phyloP scores from a whole-genome alignment of 805 yeast species.

The Wickerhamiella sorbophila region DNA sequence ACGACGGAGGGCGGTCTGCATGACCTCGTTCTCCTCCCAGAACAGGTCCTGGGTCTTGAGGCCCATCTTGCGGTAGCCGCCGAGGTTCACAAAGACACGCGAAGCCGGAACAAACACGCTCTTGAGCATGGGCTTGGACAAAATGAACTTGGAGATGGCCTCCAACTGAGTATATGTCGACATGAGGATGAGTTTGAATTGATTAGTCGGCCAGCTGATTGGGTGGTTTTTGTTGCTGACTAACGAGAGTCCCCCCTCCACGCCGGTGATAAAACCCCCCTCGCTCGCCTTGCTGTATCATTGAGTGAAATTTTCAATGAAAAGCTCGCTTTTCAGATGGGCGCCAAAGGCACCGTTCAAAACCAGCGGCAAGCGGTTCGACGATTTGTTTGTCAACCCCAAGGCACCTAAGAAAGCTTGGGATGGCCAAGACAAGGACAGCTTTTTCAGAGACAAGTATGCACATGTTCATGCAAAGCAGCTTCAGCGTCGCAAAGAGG shows the following conservation, averaged over 20 bases:
- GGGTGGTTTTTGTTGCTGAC: slow-evolving; percentile 1
- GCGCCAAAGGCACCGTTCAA: slow-evolving; percentile 12
- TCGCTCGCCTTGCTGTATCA: no score
- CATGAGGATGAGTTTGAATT: slow-evolving; percentile 14
- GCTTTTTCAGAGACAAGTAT: slow-evolving; percentile 45
- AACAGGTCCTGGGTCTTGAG: slow-evolving; percentile 76
- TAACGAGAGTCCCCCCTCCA: slow-evolving; percentile 3
- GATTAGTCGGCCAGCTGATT: neutral
- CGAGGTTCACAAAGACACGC: slow-evolving; percentile 49
- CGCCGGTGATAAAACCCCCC: neutral
- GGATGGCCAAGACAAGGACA: slow-evolving; percentile 54
- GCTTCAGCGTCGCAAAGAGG: slow-evolving; percentile 17
- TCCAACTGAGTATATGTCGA: slow-evolving; percentile 27
- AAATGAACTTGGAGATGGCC: slow-evolving; percentile 49
- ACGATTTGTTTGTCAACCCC: slow-evolving; percentile 12
- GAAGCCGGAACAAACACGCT: slow-evolving; percentile 71
- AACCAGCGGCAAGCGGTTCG: slow-evolving; percentile 10
- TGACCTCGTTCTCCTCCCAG: slow-evolving; percentile 71
- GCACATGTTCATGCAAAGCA: slow-evolving; percentile 52
- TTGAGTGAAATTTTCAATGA: neutral
- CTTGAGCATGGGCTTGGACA: slow-evolving; percentile 64
- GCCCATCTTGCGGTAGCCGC: slow-evolving; percentile 94
- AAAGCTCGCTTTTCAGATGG: neutral
- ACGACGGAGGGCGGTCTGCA: slow-evolving; percentile 80
- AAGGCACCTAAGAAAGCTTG: slow-evolving; percentile 40